These are phyloP conservation scores for Lipomyces spencermartinsiae DNA, from an alignment of 805 yeast species.

Conservation along the genomic window DNA sequence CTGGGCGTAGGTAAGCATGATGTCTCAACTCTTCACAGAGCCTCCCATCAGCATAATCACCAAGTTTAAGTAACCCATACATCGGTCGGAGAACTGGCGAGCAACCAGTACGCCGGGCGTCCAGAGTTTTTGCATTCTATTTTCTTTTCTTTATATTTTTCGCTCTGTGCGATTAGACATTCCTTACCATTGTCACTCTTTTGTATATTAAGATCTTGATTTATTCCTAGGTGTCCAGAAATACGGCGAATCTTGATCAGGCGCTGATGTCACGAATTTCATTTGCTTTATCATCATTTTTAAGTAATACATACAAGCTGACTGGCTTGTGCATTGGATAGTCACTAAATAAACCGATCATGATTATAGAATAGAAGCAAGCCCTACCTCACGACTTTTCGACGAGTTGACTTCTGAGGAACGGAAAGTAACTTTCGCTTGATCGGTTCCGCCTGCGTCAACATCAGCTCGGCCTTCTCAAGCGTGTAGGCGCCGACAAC, in stretches of 20 bases:
- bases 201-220: neutral
- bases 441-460: neutral
- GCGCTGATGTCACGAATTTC: neutral
- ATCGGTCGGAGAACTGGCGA: no score
- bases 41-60: neutral
- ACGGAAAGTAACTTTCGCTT: neutral
- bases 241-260: neutral
- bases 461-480: neutral
- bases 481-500: neutral
- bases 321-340: no score
- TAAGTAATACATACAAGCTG: neutral
- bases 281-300: neutral
- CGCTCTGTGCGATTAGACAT: neutral
- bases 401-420: neutral
- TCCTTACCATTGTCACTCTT: neutral
- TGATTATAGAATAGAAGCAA: neutral
- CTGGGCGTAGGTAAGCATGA: constrained; percentile 38
- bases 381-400: neutral
- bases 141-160: neutral
- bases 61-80: neutral
- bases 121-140: neutral
- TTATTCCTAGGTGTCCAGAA: neutral
- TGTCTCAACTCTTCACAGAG: constrained; percentile 28
- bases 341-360: neutral
- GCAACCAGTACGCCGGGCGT: neutral